Base-by-base conservation (phyloP, 345 rosid species). In the Toxicodendron radicans region DNA sequence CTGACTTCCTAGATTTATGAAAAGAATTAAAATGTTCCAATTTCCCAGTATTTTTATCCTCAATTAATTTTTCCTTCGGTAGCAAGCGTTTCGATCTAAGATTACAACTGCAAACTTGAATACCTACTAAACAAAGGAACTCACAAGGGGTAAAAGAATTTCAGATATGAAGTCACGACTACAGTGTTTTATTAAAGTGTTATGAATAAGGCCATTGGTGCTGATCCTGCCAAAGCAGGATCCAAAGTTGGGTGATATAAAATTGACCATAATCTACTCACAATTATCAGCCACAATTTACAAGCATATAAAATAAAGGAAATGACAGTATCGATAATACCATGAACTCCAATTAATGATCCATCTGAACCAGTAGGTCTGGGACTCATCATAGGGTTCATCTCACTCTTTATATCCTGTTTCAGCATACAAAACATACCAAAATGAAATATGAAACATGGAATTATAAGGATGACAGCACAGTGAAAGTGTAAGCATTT, bases 301-400 rank as follows among this genome's bases (percentile, higher is more conserved):
- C 73, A 70, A 58, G 24, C 35, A 27, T 51, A 7, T 10, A 61
- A 53, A 46, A 3, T 51, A 18, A 72, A 41, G 48, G 73, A 6
- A 59, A 58, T 24, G 45, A 46, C 20, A n/a, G 57, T 38, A 52
- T 12, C 11, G 35, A 73, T 6, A 63, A 54, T 82, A 85, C 91
- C 91, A 48, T 79, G 88, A 75, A 73, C 77, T 74, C 88, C 87
- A 69, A 80, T 41, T 58, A 82, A 49, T 21, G 88, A 78, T 75
- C 88, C 88, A 32, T 82, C 87, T 4, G 66, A 35, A 57, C 79
- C 85, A 58, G 67, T 75, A 51, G 66, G 68, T 75, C 86, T 83
- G 21, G 83, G 73, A 73, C 27, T 78, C 73, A 85, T 75, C 84
- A 82, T 83, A 75, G 88, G 68, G 75, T 60, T 84, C 73, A 87